Evolutionary conservation across 768 basidiomycete genomes (phyloP), one percentile per base, ranked within the genome.

Genomic region (Phaeotremella fagi): DNA sequence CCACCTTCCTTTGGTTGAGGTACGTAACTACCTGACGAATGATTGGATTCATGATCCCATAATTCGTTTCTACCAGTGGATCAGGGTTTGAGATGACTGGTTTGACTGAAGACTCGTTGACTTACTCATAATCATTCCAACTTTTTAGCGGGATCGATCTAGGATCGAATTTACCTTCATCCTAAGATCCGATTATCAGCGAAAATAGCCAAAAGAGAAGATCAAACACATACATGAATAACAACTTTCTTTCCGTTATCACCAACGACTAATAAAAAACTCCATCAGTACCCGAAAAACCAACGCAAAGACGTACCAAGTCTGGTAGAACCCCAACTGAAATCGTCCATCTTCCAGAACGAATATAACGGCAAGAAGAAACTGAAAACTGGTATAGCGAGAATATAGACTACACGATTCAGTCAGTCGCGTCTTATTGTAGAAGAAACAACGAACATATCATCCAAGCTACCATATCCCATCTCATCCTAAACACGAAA

Each of bases 281-380:
- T 22, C 22, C 44, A 41, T 46, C 42, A 55, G 47, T 23, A 2
- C 38, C 22, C 23, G 18, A 37, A 11, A 4, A 25, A 29, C 20
- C 27, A n/a, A 27, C 49, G 18, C 23, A 16, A 16, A 23, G n/a
- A 54, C 43, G 48, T 47, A 49, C 59, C 51, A 14, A 61, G 36
- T 37, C 56, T 47, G 24, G 61, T 59, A 26, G 60, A 60, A 53
- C 68, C 64, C 67, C 69, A 91, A 0, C 87, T 89, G 82, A 94
- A 95, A 75, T 94, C 90, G 73, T 94, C 92, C 91, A 97, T 95
- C 61, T 79, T 81, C 92, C 91, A 98, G 85, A 97, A 94, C 4
- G 90, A 91, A 73, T 90, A 92, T 12, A 95, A 78, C 3, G 90
- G 92, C 24, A 97, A 82, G 78, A 88, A 81, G 80, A 95, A 88